These are phyloP conservation scores for Leishmania aethiopica DNA, from an alignment of 208 protist genomes.

Conservation along the genomic window DNA sequence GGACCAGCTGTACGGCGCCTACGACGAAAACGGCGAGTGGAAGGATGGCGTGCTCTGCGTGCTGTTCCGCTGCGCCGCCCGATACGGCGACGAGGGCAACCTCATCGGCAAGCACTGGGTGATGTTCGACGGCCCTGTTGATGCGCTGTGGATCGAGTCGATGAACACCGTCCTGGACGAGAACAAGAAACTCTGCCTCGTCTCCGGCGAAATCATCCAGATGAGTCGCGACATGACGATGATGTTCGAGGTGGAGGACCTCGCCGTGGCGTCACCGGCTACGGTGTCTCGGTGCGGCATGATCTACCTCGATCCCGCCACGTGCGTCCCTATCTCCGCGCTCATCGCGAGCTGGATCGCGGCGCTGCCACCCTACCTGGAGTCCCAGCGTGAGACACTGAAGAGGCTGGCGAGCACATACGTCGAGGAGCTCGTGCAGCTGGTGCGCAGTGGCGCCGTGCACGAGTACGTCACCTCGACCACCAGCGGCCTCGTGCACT, in stretches of 20 bases:
- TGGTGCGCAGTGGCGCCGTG: conserved; percentile 78
- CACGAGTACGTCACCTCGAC: conserved; percentile 94
- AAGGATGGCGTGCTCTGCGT: conserved; percentile 96
- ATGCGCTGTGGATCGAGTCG: conserved; percentile 96
- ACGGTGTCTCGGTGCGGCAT: conserved; percentile 98
- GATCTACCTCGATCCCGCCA: conserved; percentile 97
- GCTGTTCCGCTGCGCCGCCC: conserved; percentile 91
- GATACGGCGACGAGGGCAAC: conserved; percentile 89
- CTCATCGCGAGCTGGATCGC: conserved; percentile 88
- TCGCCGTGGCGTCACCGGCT: conserved; percentile 96
- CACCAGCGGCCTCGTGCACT: conserved; percentile 91
- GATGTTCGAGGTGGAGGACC: conserved; percentile 98
- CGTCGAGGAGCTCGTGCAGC: conserved; percentile 77
- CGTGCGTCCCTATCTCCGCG: conserved; percentile 77
- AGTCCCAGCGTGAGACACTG: conserved; percentile 65
- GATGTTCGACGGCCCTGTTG: conserved; percentile 97
- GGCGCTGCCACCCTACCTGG: conserved; percentile 79
- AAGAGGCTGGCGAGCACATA: conserved; percentile 74
- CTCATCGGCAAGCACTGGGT: conserved; percentile 95
- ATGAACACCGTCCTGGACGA: conserved; percentile 97
- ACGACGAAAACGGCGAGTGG: conserved; percentile 97
- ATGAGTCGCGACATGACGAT: conserved; percentile 97
- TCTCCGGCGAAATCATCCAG: conserved; percentile 95
- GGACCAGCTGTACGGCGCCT: conserved; percentile 98
- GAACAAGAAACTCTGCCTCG: conserved; percentile 97